Base-by-base conservation (phyloP, 495 filamentous ascomycete species). In the Xylona heveae region DNA sequence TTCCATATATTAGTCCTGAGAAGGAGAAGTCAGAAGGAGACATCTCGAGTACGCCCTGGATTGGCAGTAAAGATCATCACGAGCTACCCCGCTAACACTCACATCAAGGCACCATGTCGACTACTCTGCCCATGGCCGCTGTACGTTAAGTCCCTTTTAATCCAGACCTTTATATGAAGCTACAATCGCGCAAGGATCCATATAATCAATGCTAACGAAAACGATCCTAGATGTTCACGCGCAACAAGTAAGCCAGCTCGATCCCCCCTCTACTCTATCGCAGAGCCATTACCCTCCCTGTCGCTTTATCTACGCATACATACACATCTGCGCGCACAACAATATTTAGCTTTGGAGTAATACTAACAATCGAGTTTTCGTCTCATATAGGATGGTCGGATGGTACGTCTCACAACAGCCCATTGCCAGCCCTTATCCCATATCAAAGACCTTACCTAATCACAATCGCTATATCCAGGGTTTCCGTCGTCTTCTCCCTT, bases 101-200 rank as follows among this genome's bases (percentile, higher is more conserved):
- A 44, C 28, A 5, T 37, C 51, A 45, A 54, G 73, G 76, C 42
- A 77, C 78, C 15, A 63, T 88, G 50, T 66, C 74, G 8, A 85
- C 70, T 46, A 91, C 81, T 5, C 52, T 92, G 45, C 83, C 83
- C 22, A 93, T 93, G 83, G 80, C 79, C 34, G 83, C 83, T 34
- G 70, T 75, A 58, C 46, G 68, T 60, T 37, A 25, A 36, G 10
- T 10, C 16, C 30, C 10, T 26, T 19, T 17, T 8, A 14, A 17
- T 16, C 5, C n/a, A 34, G 8, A 18, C 13, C 12, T 3, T 5
- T 12, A 7, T 6, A 16, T 10, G 22, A 2, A 7, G 32, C 10
- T 8, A 17, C 33, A 12, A 28, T 25, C 23, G 23, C 13, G 8
- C 23, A 25, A 25, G 23, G 23, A 30, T 27, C 21, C 20, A 19